Conservation (phyloP, 345 rosid genomes). For the Lepidium africanum region DNA sequence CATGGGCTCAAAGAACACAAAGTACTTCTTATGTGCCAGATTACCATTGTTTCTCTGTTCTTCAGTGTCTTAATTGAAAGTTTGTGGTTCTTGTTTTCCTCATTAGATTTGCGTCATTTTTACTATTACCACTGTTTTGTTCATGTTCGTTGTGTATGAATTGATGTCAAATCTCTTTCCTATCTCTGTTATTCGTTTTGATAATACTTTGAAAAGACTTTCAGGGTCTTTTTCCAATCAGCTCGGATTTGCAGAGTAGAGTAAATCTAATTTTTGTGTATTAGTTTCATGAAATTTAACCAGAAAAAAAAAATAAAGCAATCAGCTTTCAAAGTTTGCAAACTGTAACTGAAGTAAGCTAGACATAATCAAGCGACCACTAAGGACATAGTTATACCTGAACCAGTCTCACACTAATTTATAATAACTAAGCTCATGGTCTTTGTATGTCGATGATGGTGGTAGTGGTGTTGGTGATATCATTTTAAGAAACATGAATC, state of each 20-base stretch:
- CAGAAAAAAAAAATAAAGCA: no score
- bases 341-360: no score
- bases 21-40: no score
- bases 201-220: neutral
- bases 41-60: neutral
- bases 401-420: no score
- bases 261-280: neutral
- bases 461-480: no score
- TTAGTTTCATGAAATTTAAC: neutral
- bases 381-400: no score
- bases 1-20: no score
- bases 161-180: constrained; percentile 19
- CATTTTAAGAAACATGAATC: no score
- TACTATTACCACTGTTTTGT: constrained; percentile 25
- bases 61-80: neutral
- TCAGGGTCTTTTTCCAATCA: neutral
- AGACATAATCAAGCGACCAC: constrained; percentile 28
- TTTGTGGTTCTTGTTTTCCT: no score
- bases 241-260: constrained; percentile 8
- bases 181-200: constrained; percentile 5
- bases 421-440: no score
- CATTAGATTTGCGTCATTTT: constrained; percentile 14
- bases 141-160: constrained; percentile 32
- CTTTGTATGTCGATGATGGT: no score
- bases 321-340: no score